Evolutionary conservation across 163 green algal species (phyloP).

Genomic region (Smithsoniella earleae): DNA sequence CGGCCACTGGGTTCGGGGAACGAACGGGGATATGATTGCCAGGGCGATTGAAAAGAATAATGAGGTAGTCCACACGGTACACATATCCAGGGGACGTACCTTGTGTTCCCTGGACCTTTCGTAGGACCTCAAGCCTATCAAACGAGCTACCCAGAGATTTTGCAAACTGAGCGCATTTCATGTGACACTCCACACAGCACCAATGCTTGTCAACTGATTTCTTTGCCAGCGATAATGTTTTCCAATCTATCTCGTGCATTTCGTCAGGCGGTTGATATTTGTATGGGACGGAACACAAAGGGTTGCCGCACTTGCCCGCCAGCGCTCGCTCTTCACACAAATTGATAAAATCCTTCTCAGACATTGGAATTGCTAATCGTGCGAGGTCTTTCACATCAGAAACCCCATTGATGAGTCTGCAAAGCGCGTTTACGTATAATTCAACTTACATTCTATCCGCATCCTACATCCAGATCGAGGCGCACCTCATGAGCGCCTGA

Average conservation of each 20-base stretch:
- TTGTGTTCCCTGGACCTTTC: neutral
- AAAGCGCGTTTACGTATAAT: neutral
- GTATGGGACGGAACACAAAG: slow-evolving; percentile 40
- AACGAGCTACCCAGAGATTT: slow-evolving; percentile 7
- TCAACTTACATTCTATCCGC: neutral
- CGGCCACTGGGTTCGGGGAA: too few relatives aligned
- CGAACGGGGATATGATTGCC: too few relatives aligned
- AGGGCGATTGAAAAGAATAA: too few relatives aligned
- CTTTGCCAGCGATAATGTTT: neutral
- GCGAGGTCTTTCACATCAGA: neutral
- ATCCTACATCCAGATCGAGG: too few relatives aligned
- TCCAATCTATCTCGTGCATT: slow-evolving; percentile 6
- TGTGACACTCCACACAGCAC: slow-evolving; percentile 17
- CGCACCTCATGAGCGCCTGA: slow-evolving; percentile 6
- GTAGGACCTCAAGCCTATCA: slow-evolving; percentile 7
- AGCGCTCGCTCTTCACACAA: slow-evolving; percentile 53
- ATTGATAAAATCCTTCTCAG: slow-evolving; percentile 27
- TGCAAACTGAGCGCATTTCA: slow-evolving; percentile 22
- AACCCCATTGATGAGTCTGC: neutral
- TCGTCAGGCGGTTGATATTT: neutral
- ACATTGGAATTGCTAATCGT: slow-evolving; percentile 21
- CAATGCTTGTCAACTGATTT: slow-evolving; percentile 20
- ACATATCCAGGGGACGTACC: neutral
- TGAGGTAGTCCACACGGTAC: too few relatives aligned
- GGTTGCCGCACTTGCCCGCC: slow-evolving; percentile 51